Evolutionary conservation across 2,329 filamentous ascomycete species (phyloP).

Genomic region (Colletotrichum liriopes): DNA sequence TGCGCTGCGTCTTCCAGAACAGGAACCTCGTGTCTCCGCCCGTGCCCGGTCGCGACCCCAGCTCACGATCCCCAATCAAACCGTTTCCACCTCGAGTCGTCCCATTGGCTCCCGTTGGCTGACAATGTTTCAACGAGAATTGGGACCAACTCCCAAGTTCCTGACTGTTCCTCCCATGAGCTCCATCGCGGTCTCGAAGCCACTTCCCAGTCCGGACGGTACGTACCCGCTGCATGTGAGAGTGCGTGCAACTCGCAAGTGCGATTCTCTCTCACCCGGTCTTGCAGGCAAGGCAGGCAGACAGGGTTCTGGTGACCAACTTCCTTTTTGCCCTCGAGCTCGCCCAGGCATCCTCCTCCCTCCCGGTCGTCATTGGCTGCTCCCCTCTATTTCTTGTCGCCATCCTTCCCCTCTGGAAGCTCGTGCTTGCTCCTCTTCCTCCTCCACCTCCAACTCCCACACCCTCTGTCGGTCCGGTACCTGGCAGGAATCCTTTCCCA

Average conservation of each 20-base stretch:
- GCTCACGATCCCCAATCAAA: slow-evolving; percentile 38
- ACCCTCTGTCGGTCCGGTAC: slow-evolving; percentile 21
- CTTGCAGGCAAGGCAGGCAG: not conserved
- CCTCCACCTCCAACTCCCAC: slow-evolving; percentile 10
- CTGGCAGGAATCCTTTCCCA: slow-evolving; percentile 20
- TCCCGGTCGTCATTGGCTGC: not conserved
- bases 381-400: not conserved
- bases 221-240: slow-evolving; percentile 22
- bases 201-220: slow-evolving; percentile 24
- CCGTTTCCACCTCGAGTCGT: slow-evolving; percentile 34
- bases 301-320: slow-evolving; percentile 19
- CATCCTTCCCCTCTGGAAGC: not conserved
- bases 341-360: not conserved
- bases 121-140: slow-evolving; percentile 42
- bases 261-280: not conserved
- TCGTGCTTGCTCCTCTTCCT: not conserved
- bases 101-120: slow-evolving; percentile 30
- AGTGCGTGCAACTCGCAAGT: slow-evolving; percentile 13
- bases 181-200: slow-evolving; percentile 17
- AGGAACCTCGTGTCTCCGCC: slow-evolving; percentile 40
- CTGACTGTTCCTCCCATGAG: slow-evolving; percentile 30
- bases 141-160: slow-evolving; percentile 31
- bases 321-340: slow-evolving; percentile 11
- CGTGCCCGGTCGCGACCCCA: slow-evolving; percentile 33
- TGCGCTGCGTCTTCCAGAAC: slow-evolving; percentile 32